phyloP scores from a whole-genome alignment of 768 basidiomycete genomes.

The Botryobasidium botryosum region DNA sequence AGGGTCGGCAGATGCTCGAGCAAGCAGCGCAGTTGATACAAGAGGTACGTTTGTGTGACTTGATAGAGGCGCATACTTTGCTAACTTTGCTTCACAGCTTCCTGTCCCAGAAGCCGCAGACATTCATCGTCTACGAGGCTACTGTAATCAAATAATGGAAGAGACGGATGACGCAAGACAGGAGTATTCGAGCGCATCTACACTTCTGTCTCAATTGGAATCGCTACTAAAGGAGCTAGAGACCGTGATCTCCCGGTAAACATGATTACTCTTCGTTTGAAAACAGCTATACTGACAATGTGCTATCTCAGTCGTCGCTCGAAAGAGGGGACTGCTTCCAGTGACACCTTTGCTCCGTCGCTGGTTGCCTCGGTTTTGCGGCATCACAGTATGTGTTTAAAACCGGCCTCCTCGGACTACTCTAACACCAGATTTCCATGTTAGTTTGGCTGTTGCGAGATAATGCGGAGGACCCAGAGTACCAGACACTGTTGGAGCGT shows the following conservation, averaged over 20 bases:
- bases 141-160: slow-evolving; percentile 29
- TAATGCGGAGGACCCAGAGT: slow-evolving; percentile 28
- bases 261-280: too few relatives aligned
- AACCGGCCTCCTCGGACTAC: not conserved
- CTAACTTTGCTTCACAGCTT: slow-evolving; percentile 8
- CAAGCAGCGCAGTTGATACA: slow-evolving; percentile 31
- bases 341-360: slow-evolving; percentile 41
- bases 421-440: slow-evolving; percentile 7
- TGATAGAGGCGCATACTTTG: too few relatives aligned
- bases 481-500: slow-evolving; percentile 38
- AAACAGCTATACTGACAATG: too few relatives aligned
- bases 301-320: too few relatives aligned
- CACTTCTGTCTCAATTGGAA: slow-evolving; percentile 46
- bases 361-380: slow-evolving; percentile 44
- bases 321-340: slow-evolving; percentile 4
- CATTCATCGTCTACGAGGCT: slow-evolving; percentile 37
- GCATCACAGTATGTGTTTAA: slow-evolving; percentile 44
- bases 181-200: slow-evolving; percentile 38
- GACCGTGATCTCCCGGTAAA: too few relatives aligned
- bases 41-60: slow-evolving; percentile 25
- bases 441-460: slow-evolving; percentile 54
- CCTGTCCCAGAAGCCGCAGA: slow-evolving; percentile 42
- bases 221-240: slow-evolving; percentile 23
- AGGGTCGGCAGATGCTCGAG: slow-evolving; percentile 37
- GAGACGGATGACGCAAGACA: slow-evolving; percentile 31